Base-by-base conservation (phyloP, 257 asterid genomes). In the Scutellaria baicalensis region DNA sequence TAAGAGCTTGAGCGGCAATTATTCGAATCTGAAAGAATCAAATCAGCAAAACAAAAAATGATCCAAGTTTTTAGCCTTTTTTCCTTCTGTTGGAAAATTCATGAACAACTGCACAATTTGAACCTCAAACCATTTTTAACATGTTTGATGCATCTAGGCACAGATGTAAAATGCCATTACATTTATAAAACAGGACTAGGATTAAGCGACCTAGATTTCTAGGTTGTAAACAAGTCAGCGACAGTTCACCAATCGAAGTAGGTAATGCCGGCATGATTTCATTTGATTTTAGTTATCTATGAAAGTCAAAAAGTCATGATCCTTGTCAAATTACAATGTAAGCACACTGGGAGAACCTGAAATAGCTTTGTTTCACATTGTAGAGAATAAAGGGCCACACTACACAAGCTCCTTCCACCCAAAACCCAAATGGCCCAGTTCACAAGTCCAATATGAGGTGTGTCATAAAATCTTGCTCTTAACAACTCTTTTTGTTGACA, bases 1-100 rank as follows among this genome's bases (percentile, higher is more conserved):
- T 88, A 59, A 94, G 93, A 73, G 99, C 99, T 84, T 94, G 99
- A 74, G 91, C 93, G 68, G 97, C 97, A 57, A 94, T 77, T 17
- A 94, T 94, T 48, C 99, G 96, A 64, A 88, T 89, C 99, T 94
- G 93, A 50, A 69, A 68, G 13, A 56, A 9, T 27, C 62, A 60
- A 51, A 70, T 55, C 72, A 59, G 66, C 36, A 67, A 44, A 66
- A n/a, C 3, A 59, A 23, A 48, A 59, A 40, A 55, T 43, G n/a
- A 47, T 13, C 4, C 33, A n/a, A 47, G 6, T 1, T 6, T 12
- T 59, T 23, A 52, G 66, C 63, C 57, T 33, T 27, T 27, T 27
- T 51, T 60, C 54, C 66, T 56, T 45, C 54, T n/a, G 8, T 16
- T 17, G 21, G 61, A 70, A 31, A 18, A 44, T 20, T 66, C 49